These are phyloP conservation scores for Nitzschia sp. DNA, from an alignment of 108 stramenopile species.

Conservation along the genomic window DNA sequence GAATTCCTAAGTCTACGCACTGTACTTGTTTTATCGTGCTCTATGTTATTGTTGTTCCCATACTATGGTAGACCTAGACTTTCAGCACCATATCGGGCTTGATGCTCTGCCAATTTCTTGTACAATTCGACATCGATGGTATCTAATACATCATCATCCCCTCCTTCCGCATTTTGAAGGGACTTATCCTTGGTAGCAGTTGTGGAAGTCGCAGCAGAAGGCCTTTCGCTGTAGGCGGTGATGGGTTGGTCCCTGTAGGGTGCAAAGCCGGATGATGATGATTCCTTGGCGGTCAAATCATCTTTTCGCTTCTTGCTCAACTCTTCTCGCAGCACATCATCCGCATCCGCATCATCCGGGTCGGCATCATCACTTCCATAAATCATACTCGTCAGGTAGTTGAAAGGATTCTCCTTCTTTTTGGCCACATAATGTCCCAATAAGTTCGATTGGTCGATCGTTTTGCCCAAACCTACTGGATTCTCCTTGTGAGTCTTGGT, in stretches of 20 bases:
- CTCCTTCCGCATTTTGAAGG: no score
- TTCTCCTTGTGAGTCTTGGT: not conserved
- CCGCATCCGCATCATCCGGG: not conserved
- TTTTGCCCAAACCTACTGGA: not conserved
- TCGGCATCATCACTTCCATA: not conserved
- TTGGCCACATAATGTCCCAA: not conserved
- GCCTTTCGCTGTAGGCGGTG: no score
- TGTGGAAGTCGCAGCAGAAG: no score
- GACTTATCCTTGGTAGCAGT: no score
- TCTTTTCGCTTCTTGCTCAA: not conserved
- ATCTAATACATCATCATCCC: no score
- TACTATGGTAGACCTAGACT: no score
- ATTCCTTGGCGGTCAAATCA: no score
- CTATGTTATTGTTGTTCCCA: no score
- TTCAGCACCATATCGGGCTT: not conserved
- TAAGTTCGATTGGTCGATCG: not conserved
- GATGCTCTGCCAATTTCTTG: not conserved
- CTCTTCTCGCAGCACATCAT: not conserved
- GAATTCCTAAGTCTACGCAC: no score
- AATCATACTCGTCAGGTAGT: not conserved
- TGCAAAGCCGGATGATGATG: no score
- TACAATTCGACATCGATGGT: not conserved
- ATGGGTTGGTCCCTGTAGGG: no score
- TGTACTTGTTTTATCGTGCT: no score
- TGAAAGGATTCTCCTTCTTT: not conserved